These are phyloP conservation scores for Fusarium annulatum DNA, from an alignment of 2,329 filamentous ascomycete genomes.

Conservation along the genomic window DNA sequence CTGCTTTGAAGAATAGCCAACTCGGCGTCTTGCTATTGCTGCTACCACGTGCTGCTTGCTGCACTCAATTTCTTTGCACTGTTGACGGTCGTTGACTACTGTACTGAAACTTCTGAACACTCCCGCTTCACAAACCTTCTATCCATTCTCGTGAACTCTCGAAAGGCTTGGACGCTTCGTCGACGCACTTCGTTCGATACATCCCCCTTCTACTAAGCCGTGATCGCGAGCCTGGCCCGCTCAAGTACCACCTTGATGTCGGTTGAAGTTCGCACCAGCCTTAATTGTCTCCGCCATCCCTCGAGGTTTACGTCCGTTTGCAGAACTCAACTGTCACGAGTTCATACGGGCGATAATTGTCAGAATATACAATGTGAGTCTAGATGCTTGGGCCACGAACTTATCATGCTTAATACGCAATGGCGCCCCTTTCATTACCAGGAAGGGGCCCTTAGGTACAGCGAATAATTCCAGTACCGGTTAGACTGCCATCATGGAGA, in stretches of 20 bases:
- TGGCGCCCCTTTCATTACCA: conserved; percentile 31
- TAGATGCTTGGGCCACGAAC: conserved; percentile 17
- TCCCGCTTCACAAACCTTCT: conserved; percentile 6
- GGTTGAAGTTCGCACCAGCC: conserved; percentile 66
- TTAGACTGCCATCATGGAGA: conserved; percentile 57
- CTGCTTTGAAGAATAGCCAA: conserved; percentile 43
- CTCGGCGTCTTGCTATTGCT: conserved; percentile 42
- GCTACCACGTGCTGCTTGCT: conserved; percentile 38
- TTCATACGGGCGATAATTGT: conserved; percentile 68
- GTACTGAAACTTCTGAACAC: conserved; percentile 6
- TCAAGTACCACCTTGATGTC: conserved; percentile 66
- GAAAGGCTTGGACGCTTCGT: conserved; percentile 6
- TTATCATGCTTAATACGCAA: conserved; percentile 39
- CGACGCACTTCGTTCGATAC: conserved; percentile 18
- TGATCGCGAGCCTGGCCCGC: conserved; percentile 45
- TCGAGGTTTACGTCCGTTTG: conserved; percentile 68
- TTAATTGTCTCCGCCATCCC: conserved; percentile 67
- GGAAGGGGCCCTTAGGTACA: conserved; percentile 38
- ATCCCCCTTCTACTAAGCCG: conserved; percentile 21
- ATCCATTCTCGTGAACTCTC: conserved; percentile 10
- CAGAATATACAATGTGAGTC: conserved; percentile 62
- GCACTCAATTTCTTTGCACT: conserved; percentile 11
- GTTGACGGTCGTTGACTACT: conserved; percentile 14
- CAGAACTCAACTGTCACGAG: conserved; percentile 64
- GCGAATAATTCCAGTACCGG: conserved; percentile 35